These are phyloP conservation scores for Adiantum capillusveneris DNA, from an alignment of 75 land plant genomes.

Conservation along the genomic window DNA sequence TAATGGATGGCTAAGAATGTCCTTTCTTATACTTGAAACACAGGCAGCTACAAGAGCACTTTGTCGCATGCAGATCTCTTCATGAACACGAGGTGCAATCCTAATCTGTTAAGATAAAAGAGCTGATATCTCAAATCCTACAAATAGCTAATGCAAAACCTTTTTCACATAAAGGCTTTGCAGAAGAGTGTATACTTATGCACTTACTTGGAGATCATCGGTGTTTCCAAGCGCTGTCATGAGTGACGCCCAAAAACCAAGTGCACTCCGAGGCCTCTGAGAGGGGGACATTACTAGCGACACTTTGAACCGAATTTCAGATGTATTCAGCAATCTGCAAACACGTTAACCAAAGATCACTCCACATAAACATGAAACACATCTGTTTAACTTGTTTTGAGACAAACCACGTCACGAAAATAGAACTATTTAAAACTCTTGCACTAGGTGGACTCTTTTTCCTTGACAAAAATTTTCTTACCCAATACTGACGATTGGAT, in stretches of 20 bases:
- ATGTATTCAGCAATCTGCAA: constrained; percentile 72
- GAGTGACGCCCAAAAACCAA: constrained; percentile 96
- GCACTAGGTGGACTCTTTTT: too few species aligned
- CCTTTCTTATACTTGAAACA: constrained; percentile 72
- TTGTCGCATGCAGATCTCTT: constrained; percentile 83
- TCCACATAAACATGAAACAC: too few species aligned
- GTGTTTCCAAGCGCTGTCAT: constrained; percentile 97
- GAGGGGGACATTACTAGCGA: constrained; percentile 92
- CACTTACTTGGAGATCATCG: constrained; percentile 83
- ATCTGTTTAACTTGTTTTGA: too few species aligned
- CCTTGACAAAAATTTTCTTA: constrained; percentile 23
- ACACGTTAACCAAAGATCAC: neutral
- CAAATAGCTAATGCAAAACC: too few species aligned
- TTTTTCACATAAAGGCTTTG: too few species aligned
- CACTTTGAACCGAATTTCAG: constrained; percentile 83
- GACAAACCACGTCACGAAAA: too few species aligned
- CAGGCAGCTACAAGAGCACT: constrained; percentile 72
- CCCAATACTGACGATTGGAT: constrained; percentile 90
- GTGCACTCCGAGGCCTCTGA: constrained; percentile 92
- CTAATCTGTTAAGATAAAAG: constrained; percentile 43
- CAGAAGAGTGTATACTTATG: too few species aligned
- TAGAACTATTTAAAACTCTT: too few species aligned
- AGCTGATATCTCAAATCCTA: neutral
- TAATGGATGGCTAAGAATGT: constrained; percentile 92
- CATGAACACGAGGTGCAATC: constrained; percentile 66